A percentile compares a stretch with the other conserved stretches of the same genome.
Conservation (phyloP, 257 asterid species). For the Scutellaria galericulata region DNA sequence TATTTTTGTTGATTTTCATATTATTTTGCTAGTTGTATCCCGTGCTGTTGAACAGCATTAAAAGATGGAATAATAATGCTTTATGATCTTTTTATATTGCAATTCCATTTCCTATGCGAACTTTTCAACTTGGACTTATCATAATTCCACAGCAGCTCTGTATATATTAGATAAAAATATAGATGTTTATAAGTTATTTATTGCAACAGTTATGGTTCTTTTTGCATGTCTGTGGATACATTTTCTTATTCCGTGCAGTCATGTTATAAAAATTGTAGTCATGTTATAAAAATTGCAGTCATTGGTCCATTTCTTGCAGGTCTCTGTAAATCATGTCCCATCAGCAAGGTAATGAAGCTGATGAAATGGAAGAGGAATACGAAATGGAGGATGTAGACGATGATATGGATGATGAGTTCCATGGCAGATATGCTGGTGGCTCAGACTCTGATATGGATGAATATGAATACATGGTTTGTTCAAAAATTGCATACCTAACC, state of each 20-base stretch:
- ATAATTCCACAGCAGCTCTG: not conserved
- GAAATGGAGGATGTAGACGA: slow-evolving; percentile 83
- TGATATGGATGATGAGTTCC: slow-evolving; percentile 69
- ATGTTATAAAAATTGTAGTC: not conserved
- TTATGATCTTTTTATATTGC: not conserved
- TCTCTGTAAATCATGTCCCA: slow-evolving; percentile 63
- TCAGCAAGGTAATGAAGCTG: slow-evolving; percentile 62
- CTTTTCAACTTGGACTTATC: not conserved
- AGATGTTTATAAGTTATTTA: not conserved
- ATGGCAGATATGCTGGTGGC: slow-evolving; percentile 57
- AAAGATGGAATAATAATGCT: no score
- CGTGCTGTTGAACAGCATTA: not conserved
- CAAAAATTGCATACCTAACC: slow-evolving; percentile 9
- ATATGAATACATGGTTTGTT: slow-evolving; percentile 71
- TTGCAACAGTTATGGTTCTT: not conserved
- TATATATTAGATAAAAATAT: not conserved
- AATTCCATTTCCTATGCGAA: not conserved
- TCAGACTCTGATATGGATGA: slow-evolving; percentile 90
- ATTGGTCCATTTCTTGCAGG: slow-evolving; percentile 28
- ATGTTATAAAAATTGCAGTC: not conserved
- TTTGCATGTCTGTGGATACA: not conserved
- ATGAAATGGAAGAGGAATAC: slow-evolving; percentile 80
- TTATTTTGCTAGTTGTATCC: not conserved
- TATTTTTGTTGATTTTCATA: not conserved
- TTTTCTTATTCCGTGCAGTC: not conserved